These are phyloP conservation scores for Apiotrichum porosum DNA, from an alignment of 1,284 basidiomycete species.

Conservation along the genomic window DNA sequence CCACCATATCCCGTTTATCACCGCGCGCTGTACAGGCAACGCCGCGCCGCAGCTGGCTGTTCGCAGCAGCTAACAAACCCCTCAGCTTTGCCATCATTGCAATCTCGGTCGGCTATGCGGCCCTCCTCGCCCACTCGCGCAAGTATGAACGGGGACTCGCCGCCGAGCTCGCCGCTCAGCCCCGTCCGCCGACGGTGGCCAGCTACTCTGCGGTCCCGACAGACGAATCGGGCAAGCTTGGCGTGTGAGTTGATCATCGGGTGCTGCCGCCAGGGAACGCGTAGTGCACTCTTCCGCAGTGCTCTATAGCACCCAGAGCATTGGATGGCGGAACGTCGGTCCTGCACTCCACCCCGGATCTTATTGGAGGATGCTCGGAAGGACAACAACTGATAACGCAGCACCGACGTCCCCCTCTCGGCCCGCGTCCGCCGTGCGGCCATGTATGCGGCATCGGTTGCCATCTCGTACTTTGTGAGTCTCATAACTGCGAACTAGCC, in stretches of 20 bases:
- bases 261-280: too few species aligned
- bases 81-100: constrained; percentile 31
- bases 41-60: too few species aligned
- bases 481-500: neutral
- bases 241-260: constrained; percentile 37
- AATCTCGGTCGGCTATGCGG: constrained; percentile 42
- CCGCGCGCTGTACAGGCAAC: neutral
- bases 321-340: too few species aligned
- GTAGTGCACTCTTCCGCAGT: too few species aligned
- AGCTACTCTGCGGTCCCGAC: constrained; percentile 24
- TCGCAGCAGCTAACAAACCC: too few species aligned
- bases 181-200: constrained; percentile 11
- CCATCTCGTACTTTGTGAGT: constrained; percentile 46
- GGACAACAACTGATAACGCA: too few species aligned
- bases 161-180: constrained; percentile 21
- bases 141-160: constrained; percentile 34
- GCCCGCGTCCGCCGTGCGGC: constrained; percentile 30
- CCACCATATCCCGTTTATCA: too few species aligned
- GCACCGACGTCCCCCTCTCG: constrained; percentile 20
- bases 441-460: constrained; percentile 40
- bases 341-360: too few species aligned
- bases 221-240: constrained; percentile 23
- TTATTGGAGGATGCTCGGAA: too few species aligned
- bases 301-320: too few species aligned
- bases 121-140: constrained; percentile 33